Base-by-base conservation (phyloP, 1,284 basidiomycete species). In the Coriolopsis trogii region DNA sequence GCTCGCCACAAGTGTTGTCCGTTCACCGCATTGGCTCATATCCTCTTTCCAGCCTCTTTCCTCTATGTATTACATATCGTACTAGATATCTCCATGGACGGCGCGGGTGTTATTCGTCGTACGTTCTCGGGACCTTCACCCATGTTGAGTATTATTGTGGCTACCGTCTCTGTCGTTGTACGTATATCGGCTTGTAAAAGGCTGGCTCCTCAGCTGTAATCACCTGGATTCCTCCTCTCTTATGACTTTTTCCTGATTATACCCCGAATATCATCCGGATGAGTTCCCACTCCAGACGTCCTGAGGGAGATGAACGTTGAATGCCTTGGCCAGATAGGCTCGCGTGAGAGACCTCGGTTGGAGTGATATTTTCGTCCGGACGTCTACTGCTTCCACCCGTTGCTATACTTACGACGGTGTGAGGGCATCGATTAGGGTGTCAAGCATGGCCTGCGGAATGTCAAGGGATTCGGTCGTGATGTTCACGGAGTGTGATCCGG, bases 111-210 rank as follows among this genome's bases (percentile, higher is more conserved):
- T n/a, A 36, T 37, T 16, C 37, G 16, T 25, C 34, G 37, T 28
- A 39, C 49, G 43, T 41, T 53, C 18, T 49, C 42, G 48, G 48
- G 34, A 30, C 46, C 15, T n/a, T 38, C 31, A 46, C 36, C 46
- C 37, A 30, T 43, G 47, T 58, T 49, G 43, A 51, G 49, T 55
- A 52, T 48, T 40, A 41, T 39, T 55, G 45, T n/a, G n/a, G n/a
- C 40, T 37, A 36, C 30, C 23, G 34, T 34, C 43, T 25, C 36
- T 51, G 39, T 56, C 57, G 23, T 37, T 59, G 57, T 59, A 56
- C 40, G 30, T 46, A 40, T 55, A 55, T 42, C 39, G 43, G 42
- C 30, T 31, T 55, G 56, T 58, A 55, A 55, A 55, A 42, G 15
- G 49, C 50, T 48, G 53, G 43, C 38, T 34, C 18, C 10, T 16